Conservation (phyloP, 2,329 filamentous ascomycete genomes). For the Ceratocystis smalleyi region DNA sequence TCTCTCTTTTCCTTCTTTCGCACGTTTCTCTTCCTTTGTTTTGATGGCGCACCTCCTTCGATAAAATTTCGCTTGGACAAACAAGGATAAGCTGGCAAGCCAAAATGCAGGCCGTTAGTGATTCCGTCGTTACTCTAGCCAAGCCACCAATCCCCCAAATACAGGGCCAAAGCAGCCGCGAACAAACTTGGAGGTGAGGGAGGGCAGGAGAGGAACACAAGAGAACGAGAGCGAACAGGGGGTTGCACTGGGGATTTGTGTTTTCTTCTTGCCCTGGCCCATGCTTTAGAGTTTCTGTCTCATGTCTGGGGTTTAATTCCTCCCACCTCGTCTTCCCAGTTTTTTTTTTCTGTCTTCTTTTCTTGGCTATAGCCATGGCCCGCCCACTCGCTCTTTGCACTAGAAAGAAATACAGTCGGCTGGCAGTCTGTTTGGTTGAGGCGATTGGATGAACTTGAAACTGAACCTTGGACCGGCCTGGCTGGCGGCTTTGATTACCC, state of each 20-base stretch:
- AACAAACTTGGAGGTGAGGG: neutral
- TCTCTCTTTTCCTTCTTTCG: neutral
- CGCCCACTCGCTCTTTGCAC: neutral
- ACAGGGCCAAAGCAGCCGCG: neutral
- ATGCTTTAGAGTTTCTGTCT: conserved; percentile 6
- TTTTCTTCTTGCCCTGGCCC: conserved; percentile 4
- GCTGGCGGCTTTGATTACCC: neutral
- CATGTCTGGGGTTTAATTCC: conserved; percentile 5
- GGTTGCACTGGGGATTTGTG: neutral
- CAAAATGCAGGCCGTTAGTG: neutral
- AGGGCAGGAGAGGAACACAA: no score
- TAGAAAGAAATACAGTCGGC: neutral
- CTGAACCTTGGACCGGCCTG: neutral
- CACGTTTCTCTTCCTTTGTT: neutral
- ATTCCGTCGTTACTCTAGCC: neutral
- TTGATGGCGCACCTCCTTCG: conserved; percentile 5
- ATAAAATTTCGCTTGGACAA: conserved; percentile 7
- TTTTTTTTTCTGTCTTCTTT: neutral
- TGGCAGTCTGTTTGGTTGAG: neutral
- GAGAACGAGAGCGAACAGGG: neutral
- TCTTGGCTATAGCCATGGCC: neutral
- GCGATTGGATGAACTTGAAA: neutral
- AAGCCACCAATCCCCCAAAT: neutral
- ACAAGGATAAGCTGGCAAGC: conserved; percentile 1
- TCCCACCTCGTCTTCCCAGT: neutral